Base-by-base conservation (phyloP, 2,329 filamentous ascomycete genomes). In the Botrytis pseudocinerea region DNA sequence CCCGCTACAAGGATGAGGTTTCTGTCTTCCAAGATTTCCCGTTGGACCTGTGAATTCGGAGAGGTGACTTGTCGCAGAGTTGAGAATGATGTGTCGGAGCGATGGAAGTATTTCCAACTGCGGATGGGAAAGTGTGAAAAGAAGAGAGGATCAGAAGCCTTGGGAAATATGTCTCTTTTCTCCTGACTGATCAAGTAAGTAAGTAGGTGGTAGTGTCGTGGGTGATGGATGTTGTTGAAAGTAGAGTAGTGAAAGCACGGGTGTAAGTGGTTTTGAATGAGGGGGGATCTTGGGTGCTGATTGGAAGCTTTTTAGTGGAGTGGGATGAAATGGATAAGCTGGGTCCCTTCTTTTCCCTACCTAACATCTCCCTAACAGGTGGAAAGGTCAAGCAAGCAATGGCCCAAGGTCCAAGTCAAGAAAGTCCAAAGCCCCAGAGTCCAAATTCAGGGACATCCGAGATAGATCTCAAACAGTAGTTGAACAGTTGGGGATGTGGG, bases 1-100 rank as follows among this genome's bases (percentile, higher is more conserved):
- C 68, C 68, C 68, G 54, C 68, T 70, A 70, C 68, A 44, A 70
- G 68, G 68, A 70, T 61, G 68, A 48, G 54, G 68, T 63, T 70
- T 70, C 51, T 35, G 35, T 28, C 18, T 63, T 63, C 20, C 40
- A 44, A n/a, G 40, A 35, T 35, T 46, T 63, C 40, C n/a, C 3
- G 44, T 59, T 62, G 6, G 28, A n/a, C 35, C 14, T 62, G n/a
- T 46, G 28, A 35, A 70, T 40, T 46, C 22, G 32, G 44, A 54
- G 42, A 38, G n/a, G 18, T 28, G 48, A n/a, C 48, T 68, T 48
- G 46, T 35, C 22, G 28, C 14, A 40, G 48, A 51, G 46, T 68
- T 20, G 12, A 54, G 46, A 28, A 25, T 20, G 14, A 25, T 18
- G 28, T 57, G 2, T 18, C 18, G n/a, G 14, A 57, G 20, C 6